Conservation (phyloP, 129 eudicot genomes). For the Oenanthe sinensis region DNA sequence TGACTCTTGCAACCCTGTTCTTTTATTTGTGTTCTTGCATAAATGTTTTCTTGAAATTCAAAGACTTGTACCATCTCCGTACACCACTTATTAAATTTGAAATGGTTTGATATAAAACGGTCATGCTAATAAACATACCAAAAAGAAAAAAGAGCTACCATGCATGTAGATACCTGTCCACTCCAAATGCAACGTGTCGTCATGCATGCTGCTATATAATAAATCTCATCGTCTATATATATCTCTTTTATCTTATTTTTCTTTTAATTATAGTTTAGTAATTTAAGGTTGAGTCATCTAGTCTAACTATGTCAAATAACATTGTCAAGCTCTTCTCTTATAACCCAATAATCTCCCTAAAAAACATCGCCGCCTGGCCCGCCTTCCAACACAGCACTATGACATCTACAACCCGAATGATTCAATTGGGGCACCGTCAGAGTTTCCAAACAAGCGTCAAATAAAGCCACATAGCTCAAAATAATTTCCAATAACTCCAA, state of each 20-base stretch:
- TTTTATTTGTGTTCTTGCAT: not conserved
- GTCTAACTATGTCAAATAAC: not conserved
- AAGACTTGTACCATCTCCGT: not conserved
- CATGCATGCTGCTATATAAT: not conserved
- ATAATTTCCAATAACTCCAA: not conserved
- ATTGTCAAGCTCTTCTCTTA: not conserved
- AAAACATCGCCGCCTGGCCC: not conserved
- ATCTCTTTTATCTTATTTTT: not conserved
- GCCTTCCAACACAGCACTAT: not conserved
- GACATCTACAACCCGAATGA: not conserved
- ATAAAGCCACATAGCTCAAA: not conserved
- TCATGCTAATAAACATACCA: not conserved
- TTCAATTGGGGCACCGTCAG: not conserved
- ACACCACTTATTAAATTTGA: not conserved
- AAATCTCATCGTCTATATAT: not conserved
- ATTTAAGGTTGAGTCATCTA: not conserved
- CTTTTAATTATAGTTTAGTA: not conserved
- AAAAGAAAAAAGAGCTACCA: not conserved
- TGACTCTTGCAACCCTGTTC: not conserved
- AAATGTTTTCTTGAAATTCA: not conserved
- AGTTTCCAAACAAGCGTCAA: not conserved
- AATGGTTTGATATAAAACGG: not conserved
- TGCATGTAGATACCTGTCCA: not conserved
- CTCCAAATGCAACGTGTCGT: not conserved
- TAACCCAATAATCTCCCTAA: not conserved